These are phyloP conservation scores for Escovopsis sp. DNA, from an alignment of 2,329 filamentous ascomycete species.

Conservation along the genomic window DNA sequence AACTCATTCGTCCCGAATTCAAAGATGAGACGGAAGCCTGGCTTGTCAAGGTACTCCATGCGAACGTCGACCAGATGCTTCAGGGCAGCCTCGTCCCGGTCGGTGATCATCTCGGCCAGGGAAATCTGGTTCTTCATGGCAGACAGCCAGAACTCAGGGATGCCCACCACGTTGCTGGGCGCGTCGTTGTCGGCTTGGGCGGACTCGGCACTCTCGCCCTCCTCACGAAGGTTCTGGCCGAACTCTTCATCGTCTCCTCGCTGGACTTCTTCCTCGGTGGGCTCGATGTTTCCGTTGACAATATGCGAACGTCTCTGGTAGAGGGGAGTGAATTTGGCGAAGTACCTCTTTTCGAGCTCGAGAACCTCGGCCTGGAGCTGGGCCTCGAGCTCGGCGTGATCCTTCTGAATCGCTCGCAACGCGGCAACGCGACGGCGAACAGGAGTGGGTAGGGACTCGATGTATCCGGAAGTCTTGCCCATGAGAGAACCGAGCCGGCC, in stretches of 20 bases:
- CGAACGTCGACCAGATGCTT: conserved; percentile 84
- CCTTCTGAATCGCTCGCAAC: conserved; percentile 95
- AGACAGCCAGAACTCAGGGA: conserved; percentile 98
- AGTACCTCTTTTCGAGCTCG: conserved; percentile 98
- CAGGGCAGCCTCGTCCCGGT: conserved; percentile 86
- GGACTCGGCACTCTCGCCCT: conserved; percentile 38
- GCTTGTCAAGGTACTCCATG: conserved; percentile 98
- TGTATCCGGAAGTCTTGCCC: conserved; percentile 90
- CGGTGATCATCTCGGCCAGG: conserved; percentile 95
- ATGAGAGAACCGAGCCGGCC: conserved; percentile 87
- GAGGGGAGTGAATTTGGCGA: conserved; percentile 93
- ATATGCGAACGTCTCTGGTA: conserved; percentile 92
- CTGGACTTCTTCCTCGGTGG: conserved; percentile 73
- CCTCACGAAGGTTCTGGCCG: conserved; percentile 57
- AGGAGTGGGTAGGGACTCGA: conserved; percentile 80
- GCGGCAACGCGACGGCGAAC: conserved; percentile 90
- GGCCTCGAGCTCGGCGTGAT: conserved; percentile 94
- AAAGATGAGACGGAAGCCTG: conserved; percentile 95
- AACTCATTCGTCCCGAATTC: conserved; percentile 91
- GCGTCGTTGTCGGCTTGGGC: conserved; percentile 41
- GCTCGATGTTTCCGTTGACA: conserved; percentile 75
- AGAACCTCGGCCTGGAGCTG: conserved; percentile 98
- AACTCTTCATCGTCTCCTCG: conserved; percentile 71
- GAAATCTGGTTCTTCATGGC: conserved; percentile 99
- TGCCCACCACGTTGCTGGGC: conserved; percentile 50